Conservation (phyloP, 2,329 filamentous ascomycete species). For the Nemania abortiva region DNA sequence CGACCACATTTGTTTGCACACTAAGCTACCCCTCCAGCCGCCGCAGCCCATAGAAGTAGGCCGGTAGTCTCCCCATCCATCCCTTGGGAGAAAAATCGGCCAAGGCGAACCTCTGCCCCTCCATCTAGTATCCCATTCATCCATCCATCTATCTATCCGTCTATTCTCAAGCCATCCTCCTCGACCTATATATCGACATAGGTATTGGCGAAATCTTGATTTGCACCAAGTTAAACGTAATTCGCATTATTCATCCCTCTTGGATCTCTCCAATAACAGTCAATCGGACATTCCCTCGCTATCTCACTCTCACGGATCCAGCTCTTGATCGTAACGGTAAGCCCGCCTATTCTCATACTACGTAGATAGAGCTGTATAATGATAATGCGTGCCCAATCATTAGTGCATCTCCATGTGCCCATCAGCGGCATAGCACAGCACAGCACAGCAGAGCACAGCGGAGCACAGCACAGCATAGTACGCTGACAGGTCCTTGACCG, state of each 20-base stretch:
- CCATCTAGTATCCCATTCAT: conserved; percentile 11
- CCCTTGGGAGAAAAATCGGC: conserved; percentile 22
- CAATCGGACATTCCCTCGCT: conserved; percentile 22
- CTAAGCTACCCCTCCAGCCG: conserved; percentile 34
- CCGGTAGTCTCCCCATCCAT: conserved; percentile 13
- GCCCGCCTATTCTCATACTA: conserved; percentile 21
- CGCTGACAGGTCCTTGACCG: conserved; percentile 7
- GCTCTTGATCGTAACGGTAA: conserved; percentile 23
- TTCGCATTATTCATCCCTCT: not conserved
- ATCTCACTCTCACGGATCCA: conserved; percentile 4
- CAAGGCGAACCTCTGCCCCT: conserved; percentile 27
- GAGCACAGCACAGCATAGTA: too few relatives aligned
- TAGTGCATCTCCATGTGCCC: conserved; percentile 29
- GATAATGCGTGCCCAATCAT: conserved; percentile 31
- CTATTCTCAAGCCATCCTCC: not conserved
- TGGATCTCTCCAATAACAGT: conserved; percentile 6
- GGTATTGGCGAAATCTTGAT: conserved; percentile 10
- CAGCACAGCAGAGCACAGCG: too few relatives aligned
- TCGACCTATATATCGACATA: not conserved
- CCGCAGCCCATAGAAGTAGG: conserved; percentile 6
- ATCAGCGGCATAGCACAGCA: conserved; percentile 21
- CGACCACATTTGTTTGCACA: conserved; percentile 28
- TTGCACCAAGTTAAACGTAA: conserved; percentile 11
- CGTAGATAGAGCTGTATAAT: conserved; percentile 17
- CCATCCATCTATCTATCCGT: not conserved